Conservation (phyloP, 2,329 filamentous ascomycete genomes). For the Botryotinia narcissicola region DNA sequence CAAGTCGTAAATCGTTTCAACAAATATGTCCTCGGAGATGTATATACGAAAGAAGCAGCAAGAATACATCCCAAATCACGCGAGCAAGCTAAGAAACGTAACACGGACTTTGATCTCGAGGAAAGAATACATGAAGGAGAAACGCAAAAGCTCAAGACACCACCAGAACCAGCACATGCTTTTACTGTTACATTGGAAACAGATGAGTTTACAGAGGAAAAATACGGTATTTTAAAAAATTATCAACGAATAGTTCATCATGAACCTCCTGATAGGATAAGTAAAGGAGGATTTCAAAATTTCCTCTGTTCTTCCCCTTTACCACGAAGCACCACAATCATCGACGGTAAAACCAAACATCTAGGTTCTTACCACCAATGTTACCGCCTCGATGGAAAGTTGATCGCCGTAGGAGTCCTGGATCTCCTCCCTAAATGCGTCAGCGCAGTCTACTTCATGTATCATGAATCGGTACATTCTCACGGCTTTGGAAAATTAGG, state of each 20-base stretch:
- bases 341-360: conserved; percentile 52
- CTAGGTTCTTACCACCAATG: conserved; percentile 80
- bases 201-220: conserved; percentile 71
- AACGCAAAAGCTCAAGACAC: conserved; percentile 43
- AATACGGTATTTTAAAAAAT: conserved; percentile 68
- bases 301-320: conserved; percentile 75
- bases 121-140: conserved; percentile 71
- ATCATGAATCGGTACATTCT: conserved; percentile 69
- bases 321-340: conserved; percentile 42
- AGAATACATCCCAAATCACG: conserved; percentile 65
- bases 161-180: conserved; percentile 63
- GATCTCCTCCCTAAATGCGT: conserved; percentile 75
- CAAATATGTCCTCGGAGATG: conserved; percentile 64
- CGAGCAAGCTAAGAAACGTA: conserved; percentile 60
- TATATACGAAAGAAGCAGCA: conserved; percentile 63
- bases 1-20: conserved; percentile 77
- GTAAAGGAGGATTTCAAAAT: conserved; percentile 59
- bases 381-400: conserved; percentile 71
- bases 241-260: conserved; percentile 74
- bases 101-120: conserved; percentile 65
- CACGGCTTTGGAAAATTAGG: conserved; percentile 73
- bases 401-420: conserved; percentile 74
- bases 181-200: conserved; percentile 69
- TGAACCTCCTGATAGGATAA: conserved; percentile 60
- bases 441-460: conserved; percentile 81